Evolutionary conservation across 805 yeast genomes (phyloP).

Genomic region (Yarrowia osloensis): DNA sequence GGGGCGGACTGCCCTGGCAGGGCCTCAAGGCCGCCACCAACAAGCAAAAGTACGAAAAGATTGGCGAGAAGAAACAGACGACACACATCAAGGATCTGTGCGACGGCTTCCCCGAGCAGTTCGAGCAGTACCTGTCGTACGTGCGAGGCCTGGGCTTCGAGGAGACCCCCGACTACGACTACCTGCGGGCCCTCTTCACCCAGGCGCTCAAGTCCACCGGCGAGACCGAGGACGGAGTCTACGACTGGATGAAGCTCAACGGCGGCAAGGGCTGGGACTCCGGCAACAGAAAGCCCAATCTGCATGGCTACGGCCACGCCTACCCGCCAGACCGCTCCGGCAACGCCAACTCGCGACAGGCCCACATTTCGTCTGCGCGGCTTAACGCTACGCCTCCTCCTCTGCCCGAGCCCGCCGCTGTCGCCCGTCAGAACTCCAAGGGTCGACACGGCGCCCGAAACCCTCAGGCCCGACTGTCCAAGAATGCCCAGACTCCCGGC

Average conservation of each 20-base stretch:
- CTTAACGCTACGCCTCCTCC: constrained; percentile 47
- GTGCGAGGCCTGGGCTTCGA: constrained; percentile 90
- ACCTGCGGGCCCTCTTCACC: constrained; percentile 73
- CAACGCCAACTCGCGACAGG: constrained; percentile 34
- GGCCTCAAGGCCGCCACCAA: constrained; percentile 97
- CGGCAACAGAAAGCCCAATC: constrained; percentile 84
- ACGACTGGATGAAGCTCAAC: constrained; percentile 97
- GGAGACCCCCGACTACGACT: constrained; percentile 92
- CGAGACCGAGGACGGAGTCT: constrained; percentile 79
- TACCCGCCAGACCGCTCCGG: constrained; percentile 57
- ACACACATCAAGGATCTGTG: constrained; percentile 86
- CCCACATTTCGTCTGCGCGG: constrained; percentile 42
- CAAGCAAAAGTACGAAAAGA: constrained; percentile 95
- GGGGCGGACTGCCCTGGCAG: constrained; percentile 98
- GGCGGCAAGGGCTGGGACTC: constrained; percentile 97
- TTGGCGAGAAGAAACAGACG: constrained; percentile 92
- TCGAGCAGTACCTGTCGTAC: constrained; percentile 85
- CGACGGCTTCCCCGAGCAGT: constrained; percentile 86
- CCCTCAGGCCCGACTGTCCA: constrained; percentile 28
- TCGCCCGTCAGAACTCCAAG: constrained; percentile 42
- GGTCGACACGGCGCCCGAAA: constrained; percentile 36
- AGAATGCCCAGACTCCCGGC: constrained; percentile 27
- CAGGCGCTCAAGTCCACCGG: constrained; percentile 73
- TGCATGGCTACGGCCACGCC: constrained; percentile 96
- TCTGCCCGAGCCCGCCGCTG: constrained; percentile 44